Base-by-base conservation (phyloP, 2,329 filamentous ascomycete species). In the Cladorrhinum sp. region DNA sequence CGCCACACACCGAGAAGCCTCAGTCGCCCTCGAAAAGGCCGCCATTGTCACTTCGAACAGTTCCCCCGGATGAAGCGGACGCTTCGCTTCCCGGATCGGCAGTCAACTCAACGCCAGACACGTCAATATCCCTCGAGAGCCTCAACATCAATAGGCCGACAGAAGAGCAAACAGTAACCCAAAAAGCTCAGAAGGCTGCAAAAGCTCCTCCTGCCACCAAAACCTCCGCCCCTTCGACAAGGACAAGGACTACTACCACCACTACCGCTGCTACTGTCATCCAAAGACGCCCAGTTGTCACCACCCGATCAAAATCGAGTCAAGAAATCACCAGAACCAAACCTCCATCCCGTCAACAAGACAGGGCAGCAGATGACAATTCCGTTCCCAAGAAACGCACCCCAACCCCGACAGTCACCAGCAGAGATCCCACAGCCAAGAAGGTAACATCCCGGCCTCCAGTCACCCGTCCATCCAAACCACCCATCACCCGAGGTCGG, bases 21-120 rank as follows among this genome's bases (percentile, higher is more conserved):
- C 69, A 71, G 52, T 72, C 72, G 3, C 72, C 74, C 9, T 66
- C 68, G 38, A 74, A 73, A 63, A 69, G 66, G 58, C 61, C 64
- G 12, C 54, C 65, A 3, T 59, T 65, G 22, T 66, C 65, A 7
- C 36, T 65, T 16, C 61, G 64, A 2, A 57, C 67, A 16, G 67
- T 67, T 1, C 64, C 60, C 4, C 64, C 64, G 2, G 64, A 65
- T 32, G 63, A 65, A 41, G 67, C 59, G 7, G 48, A 62, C 9
- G 55, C 62, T 18, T 53, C 63, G 2, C 64, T 62, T 2, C 65
- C 68, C 0, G 49, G 59, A 1, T 64, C 68, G 5, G 66, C 64
- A 12, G 59, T 56, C 57, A 45, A 64, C 64, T 25, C 63, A n/a
- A 63, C 63, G 20, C 63, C 63, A 5, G 63, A 65, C 22, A 54